A percentile compares a stretch with the other conserved stretches of the same genome.
Conservation (phyloP, 768 basidiomycete genomes). For the Mycena indigotica region DNA sequence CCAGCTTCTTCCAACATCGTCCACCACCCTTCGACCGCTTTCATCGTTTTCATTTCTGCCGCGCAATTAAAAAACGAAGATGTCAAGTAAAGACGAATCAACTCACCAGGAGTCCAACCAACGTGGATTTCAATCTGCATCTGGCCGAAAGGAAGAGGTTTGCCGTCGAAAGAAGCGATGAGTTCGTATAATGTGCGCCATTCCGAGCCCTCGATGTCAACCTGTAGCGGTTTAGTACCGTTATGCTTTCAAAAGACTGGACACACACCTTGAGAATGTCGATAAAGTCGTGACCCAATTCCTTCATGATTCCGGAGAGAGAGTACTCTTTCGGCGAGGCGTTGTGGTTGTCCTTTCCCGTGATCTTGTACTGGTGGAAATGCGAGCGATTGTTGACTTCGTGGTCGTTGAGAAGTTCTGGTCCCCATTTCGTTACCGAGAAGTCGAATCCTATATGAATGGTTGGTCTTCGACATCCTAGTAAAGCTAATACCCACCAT, state of each 20-base stretch:
- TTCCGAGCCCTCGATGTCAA: conserved; percentile 56
- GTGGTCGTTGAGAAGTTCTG: conserved; percentile 1
- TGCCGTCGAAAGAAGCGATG: conserved; percentile 32
- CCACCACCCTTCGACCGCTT: conserved; percentile 47
- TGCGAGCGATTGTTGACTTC: conserved; percentile 4
- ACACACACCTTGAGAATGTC: conserved; percentile 48
- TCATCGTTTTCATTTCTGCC: conserved; percentile 36
- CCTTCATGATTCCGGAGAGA: conserved; percentile 47
- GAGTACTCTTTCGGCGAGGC: conserved; percentile 46
- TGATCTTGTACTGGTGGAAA: conserved; percentile 8
- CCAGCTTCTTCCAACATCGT: conserved; percentile 48
- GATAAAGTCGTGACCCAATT: conserved; percentile 53
- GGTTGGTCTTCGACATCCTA: not conserved
- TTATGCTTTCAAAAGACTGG: conserved; percentile 30
- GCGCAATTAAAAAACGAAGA: conserved; percentile 26
- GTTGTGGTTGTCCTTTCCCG: conserved; percentile 1
- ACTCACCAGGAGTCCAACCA: conserved; percentile 18
- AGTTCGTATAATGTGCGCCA: conserved; percentile 45
- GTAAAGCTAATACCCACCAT: not conserved
- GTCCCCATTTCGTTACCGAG: conserved; percentile 5
- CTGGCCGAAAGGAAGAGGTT: conserved; percentile 52
- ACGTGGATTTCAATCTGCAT: conserved; percentile 41
- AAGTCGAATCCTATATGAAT: conserved; percentile 1
- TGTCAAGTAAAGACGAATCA: conserved; percentile 22
- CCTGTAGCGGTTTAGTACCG: conserved; percentile 44